Evolutionary conservation across 2,329 filamentous ascomycete genomes (phyloP), one percentile per base, ranked within the genome.

Genomic region (Aspergillus proliferans): DNA sequence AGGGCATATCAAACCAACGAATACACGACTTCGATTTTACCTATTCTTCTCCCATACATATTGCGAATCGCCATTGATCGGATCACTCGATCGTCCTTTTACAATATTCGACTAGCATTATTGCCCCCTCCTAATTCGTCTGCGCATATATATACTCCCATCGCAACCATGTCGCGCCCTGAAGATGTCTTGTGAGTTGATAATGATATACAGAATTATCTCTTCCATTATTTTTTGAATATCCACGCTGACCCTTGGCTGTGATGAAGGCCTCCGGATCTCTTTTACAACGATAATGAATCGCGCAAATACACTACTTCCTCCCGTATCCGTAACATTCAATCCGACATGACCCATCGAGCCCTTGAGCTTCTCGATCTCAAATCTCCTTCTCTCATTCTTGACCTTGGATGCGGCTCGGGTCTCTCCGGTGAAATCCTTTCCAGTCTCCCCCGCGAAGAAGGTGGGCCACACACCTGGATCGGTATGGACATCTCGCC

Each of bases 241-340:
- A 8, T 18, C 1, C 43, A 49, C 47, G n/a, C 48, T 49, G 47
- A 30, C 19, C 6, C 36, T 48, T n/a, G 45, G 55, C 53, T 18
- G 34, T 38, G n/a, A 34, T 18, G 44, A 68, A 94, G 89, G 67
- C 88, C 91, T 45, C 92, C 93, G 57, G 93, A 98, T 74, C 86
- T 97, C 66, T 94, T 95, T 77, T 98, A 98, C 80, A 86, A 96
- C 77, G 92, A 97, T 74, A 78, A 79, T 70, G 92, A 96, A 77
- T 92, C 93, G 28, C 86, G 88, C 68, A 97, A 97, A 78, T 98
- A 98, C 77, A 97, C 93, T 7, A 96, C 92, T 4, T 92, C 85
- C 55, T 95, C 90, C 4, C 89, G 93, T 55, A 97, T 98, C 66
- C 88, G 93, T 64, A 90, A 88, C 60, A 95, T 98, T 61, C 93